These are phyloP conservation scores for Aspergillus taichungensis DNA, from an alignment of 495 filamentous ascomycete species.

Conservation along the genomic window DNA sequence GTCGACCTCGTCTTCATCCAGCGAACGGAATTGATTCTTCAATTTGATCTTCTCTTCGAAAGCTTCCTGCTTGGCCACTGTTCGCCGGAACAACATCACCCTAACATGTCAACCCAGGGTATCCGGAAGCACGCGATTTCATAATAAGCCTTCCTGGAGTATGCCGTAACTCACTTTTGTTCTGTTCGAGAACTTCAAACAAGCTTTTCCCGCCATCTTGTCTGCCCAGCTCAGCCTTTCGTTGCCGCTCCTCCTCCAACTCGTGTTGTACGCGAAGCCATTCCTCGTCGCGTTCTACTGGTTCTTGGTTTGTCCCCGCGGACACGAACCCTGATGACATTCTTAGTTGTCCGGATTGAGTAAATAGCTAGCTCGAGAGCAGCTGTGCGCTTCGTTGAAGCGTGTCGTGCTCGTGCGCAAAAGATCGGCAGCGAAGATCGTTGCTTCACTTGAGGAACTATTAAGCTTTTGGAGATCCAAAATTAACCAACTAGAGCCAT, in stretches of 20 bases:
- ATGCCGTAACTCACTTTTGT: constrained; percentile 64
- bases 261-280: constrained; percentile 74
- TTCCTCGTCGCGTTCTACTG: constrained; percentile 52
- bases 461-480: no score
- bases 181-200: constrained; percentile 81
- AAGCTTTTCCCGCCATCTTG: constrained; percentile 62
- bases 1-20: constrained; percentile 91
- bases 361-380: not conserved
- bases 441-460: no score
- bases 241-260: constrained; percentile 57
- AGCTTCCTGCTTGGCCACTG: constrained; percentile 90
- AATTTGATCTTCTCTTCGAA: constrained; percentile 84
- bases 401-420: not conserved
- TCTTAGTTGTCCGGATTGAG: not conserved
- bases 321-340: constrained; percentile 91
- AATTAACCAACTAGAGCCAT: no score
- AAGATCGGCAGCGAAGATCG: no score
- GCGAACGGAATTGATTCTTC: constrained; percentile 86
- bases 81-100: constrained; percentile 20
- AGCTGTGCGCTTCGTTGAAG: no score
- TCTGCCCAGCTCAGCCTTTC: constrained; percentile 48
- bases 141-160: not conserved
- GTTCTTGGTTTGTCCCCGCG: constrained; percentile 63
- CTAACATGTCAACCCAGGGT: constrained; percentile 46
- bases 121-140: not conserved